These are phyloP conservation scores for Schizochytrium sp. DNA, from an alignment of 108 stramenopile species.

Conservation along the genomic window DNA sequence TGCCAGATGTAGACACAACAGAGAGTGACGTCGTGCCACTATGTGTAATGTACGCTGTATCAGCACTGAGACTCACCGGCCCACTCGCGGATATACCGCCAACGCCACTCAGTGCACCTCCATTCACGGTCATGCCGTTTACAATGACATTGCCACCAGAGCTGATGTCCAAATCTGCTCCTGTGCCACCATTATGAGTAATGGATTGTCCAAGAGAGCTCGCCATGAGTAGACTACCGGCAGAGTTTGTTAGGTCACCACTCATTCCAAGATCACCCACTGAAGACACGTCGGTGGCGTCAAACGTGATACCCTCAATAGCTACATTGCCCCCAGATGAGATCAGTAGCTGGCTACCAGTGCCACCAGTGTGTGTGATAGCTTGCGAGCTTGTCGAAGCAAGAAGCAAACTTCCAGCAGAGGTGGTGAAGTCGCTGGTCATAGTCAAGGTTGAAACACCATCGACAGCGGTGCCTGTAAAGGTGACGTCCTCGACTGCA, in stretches of 20 bases:
- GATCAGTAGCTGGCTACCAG: not conserved
- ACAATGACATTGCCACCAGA: slow-evolving; percentile 18
- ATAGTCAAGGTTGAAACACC: not conserved
- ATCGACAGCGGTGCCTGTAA: not conserved
- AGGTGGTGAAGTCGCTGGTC: not conserved
- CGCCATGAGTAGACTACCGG: not conserved
- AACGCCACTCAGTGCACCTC: not conserved
- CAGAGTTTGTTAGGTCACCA: not conserved
- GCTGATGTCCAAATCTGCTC: not conserved
- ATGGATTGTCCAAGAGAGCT: not conserved
- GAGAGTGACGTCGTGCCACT: not conserved
- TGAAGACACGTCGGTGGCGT: not conserved
- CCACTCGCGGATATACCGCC: no score
- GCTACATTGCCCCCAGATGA: slow-evolving; percentile 37
- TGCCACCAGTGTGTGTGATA: slow-evolving; percentile 22
- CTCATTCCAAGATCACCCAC: not conserved
- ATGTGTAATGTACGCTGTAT: not conserved
- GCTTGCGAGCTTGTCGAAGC: not conserved
- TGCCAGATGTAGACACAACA: slow-evolving; percentile 2
- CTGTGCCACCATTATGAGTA: not conserved
- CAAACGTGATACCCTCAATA: slow-evolving; percentile 5
- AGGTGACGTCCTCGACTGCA: not conserved
- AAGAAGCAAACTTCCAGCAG: not conserved
- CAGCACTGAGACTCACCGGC: not conserved
- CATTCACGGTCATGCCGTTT: slow-evolving; percentile 32